Evolutionary conservation across 768 basidiomycete species (phyloP).

Genomic region (Mycena pura): DNA sequence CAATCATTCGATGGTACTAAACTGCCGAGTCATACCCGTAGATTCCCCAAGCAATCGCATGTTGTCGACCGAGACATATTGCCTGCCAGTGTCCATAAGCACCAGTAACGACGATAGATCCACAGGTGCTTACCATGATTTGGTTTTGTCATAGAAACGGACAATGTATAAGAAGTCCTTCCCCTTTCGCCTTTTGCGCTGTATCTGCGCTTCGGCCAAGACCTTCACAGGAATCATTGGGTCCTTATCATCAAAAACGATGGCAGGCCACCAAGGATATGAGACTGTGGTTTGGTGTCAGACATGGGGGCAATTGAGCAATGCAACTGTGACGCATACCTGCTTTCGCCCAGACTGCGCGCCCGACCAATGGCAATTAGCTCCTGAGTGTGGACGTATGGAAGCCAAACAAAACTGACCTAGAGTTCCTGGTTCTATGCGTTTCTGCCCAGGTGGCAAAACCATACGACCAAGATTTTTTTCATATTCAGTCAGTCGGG

Average conservation of each 20-base stretch:
- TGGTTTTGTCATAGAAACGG: conserved; percentile 77
- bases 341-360: conserved; percentile 84
- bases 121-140: conserved; percentile 59
- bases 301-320: conserved; percentile 10
- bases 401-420: conserved; percentile 51
- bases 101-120: not conserved
- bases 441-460: conserved; percentile 10
- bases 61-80: conserved; percentile 61
- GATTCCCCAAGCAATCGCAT: conserved; percentile 76
- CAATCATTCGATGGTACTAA: not conserved
- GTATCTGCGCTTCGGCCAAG: conserved; percentile 29
- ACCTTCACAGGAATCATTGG: conserved; percentile 58
- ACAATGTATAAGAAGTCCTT: conserved; percentile 64
- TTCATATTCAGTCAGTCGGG: not conserved
- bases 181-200: conserved; percentile 40
- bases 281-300: conserved; percentile 50
- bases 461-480: conserved; percentile 13
- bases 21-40: conserved; percentile 52
- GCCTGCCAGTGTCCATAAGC: conserved; percentile 51
- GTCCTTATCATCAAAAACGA: conserved; percentile 71
- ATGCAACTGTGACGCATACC: conserved; percentile 47
- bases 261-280: conserved; percentile 90
- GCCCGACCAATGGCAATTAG: conserved; percentile 8
- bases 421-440: conserved; percentile 57
- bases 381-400: not conserved